These are phyloP conservation scores for Bryum argenteum DNA, from an alignment of 225 moss, liverwort and hornwort genomes.

Conservation along the genomic window DNA sequence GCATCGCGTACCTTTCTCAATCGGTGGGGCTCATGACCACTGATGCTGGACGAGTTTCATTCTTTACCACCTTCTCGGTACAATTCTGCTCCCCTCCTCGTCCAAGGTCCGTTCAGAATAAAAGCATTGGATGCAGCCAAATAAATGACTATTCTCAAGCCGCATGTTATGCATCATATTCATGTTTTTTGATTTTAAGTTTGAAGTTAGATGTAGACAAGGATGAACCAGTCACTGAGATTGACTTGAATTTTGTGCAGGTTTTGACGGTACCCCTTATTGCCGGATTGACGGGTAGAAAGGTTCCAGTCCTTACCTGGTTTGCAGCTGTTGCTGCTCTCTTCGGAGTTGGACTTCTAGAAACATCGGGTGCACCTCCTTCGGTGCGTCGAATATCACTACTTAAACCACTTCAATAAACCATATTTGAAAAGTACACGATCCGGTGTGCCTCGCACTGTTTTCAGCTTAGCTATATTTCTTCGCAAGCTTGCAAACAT, in stretches of 20 bases:
- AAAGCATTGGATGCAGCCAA: no score
- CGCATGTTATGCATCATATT: neutral
- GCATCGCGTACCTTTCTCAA: slow-evolving; percentile 78
- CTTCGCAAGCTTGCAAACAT: neutral
- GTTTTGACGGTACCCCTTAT: slow-evolving; percentile 86
- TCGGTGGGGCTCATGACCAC: slow-evolving; percentile 75
- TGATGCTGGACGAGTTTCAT: slow-evolving; percentile 78
- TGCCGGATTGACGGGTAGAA: slow-evolving; percentile 68
- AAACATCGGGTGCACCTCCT: slow-evolving; percentile 67
- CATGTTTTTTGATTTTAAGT: neutral
- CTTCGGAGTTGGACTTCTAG: slow-evolving; percentile 79
- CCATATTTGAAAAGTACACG: neutral
- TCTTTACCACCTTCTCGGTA: slow-evolving; percentile 92
- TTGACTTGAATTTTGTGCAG: slow-evolving; percentile 43
- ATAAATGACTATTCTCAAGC: neutral
- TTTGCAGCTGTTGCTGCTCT: slow-evolving; percentile 64
- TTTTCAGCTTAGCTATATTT: neutral
- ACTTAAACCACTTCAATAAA: neutral
- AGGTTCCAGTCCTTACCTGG: slow-evolving; percentile 73
- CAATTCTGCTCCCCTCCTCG: neutral
- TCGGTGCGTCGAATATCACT: slow-evolving; percentile 60
- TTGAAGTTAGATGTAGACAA: neutral
- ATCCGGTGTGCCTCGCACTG: neutral
- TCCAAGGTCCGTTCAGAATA: slow-evolving; percentile 1
- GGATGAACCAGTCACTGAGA: slow-evolving; percentile 18